These are phyloP conservation scores for Candida glucosophila DNA, from an alignment of 1,139 yeast genomes.

Conservation along the genomic window DNA sequence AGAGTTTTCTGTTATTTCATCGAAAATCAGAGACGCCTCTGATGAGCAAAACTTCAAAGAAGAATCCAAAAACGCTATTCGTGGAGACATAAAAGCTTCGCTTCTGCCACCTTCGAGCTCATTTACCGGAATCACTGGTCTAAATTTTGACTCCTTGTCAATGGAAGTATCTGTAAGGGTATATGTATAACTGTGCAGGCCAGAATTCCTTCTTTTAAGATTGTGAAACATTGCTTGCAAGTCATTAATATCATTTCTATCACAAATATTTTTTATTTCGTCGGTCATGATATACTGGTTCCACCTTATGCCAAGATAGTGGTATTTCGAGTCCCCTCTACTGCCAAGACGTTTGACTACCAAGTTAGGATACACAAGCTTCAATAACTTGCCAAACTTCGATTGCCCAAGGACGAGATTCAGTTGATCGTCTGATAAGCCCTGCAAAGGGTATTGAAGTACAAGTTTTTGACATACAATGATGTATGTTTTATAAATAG, in stretches of 20 bases:
- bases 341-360: constrained; percentile 35
- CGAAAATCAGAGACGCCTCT: constrained; percentile 17
- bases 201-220: constrained; percentile 5
- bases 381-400: constrained; percentile 36
- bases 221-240: constrained; percentile 23
- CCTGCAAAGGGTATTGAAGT: constrained; percentile 27
- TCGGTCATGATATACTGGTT: constrained; percentile 28
- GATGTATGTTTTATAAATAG: constrained; percentile 36
- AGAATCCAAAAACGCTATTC: constrained; percentile 19
- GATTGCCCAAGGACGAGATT: constrained; percentile 38
- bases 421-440: constrained; percentile 32
- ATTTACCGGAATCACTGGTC: not conserved
- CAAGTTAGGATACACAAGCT: constrained; percentile 33
- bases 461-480: constrained; percentile 37
- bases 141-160: constrained; percentile 2
- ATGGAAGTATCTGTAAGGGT: constrained; percentile 1
- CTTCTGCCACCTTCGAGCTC: not conserved
- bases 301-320: constrained; percentile 38
- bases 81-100: constrained; percentile 12
- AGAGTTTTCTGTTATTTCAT: constrained; percentile 9
- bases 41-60: constrained; percentile 16
- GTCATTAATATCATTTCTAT: constrained; percentile 25
- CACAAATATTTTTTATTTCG: constrained; percentile 26
- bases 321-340: constrained; percentile 39
- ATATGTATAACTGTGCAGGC: constrained; percentile 2